Conservation (phyloP, 495 filamentous ascomycete species). For the Penicillium macrosclerotiorum region DNA sequence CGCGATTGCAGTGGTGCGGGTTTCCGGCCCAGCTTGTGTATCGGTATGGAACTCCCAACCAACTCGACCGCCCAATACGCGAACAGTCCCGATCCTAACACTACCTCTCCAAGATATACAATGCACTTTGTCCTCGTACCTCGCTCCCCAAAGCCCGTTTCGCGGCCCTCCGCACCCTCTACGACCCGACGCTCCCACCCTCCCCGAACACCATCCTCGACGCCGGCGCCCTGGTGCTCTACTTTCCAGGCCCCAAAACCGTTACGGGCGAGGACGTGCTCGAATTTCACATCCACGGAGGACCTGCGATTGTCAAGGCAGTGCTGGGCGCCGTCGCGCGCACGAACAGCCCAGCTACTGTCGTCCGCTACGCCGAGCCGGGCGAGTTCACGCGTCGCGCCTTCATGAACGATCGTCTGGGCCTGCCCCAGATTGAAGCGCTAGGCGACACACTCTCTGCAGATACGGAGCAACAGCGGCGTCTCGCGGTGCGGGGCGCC, state of each 20-base stretch:
- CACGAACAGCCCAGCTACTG: constrained; percentile 17
- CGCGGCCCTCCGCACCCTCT: constrained; percentile 74
- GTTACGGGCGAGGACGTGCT: constrained; percentile 91
- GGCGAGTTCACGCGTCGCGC: constrained; percentile 95
- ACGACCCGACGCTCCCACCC: constrained; percentile 53
- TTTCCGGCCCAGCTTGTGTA: constrained; percentile 77
- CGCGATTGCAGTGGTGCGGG: constrained; percentile 86
- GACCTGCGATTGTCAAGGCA: constrained; percentile 79
- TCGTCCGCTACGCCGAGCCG: constrained; percentile 87
- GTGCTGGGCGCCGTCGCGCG: constrained; percentile 74
- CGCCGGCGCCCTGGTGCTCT: constrained; percentile 78
- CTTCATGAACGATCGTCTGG: constrained; percentile 81
- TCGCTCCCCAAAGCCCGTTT: constrained; percentile 67
- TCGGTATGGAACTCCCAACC: constrained; percentile 47
- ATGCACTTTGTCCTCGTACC: constrained; percentile 65
- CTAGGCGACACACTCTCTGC: constrained; percentile 82
- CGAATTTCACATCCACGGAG: constrained; percentile 93
- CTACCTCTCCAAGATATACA: constrained; percentile 62
- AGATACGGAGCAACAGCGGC: constrained; percentile 90
- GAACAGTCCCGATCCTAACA: too few relatives aligned
- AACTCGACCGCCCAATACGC: constrained; percentile 4
- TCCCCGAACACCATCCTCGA: constrained; percentile 63
- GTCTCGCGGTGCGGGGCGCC: constrained; percentile 75
- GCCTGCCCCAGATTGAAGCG: constrained; percentile 91
- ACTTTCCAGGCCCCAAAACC: constrained; percentile 79